These are phyloP conservation scores for Pyrenula massariospora DNA, from an alignment of 495 filamentous ascomycete genomes.

Conservation along the genomic window DNA sequence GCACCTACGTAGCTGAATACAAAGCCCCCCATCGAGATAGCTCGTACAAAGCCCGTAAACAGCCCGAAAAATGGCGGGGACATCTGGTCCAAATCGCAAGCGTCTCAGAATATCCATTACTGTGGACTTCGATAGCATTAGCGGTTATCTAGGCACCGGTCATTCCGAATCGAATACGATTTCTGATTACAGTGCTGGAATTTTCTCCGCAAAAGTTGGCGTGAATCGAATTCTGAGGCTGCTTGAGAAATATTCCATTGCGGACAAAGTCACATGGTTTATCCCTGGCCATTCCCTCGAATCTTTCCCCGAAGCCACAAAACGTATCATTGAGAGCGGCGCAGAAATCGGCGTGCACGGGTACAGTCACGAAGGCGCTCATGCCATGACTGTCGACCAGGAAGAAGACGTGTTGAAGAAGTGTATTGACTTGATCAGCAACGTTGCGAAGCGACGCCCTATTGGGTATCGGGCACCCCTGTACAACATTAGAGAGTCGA, in stretches of 20 bases:
- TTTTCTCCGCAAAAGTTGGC: constrained; percentile 48
- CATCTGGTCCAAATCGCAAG: too few relatives aligned
- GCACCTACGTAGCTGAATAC: too few relatives aligned
- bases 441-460: constrained; percentile 39
- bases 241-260: constrained; percentile 39
- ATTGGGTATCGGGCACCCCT: constrained; percentile 45
- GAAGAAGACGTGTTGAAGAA: constrained; percentile 42
- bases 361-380: constrained; percentile 47
- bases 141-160: constrained; percentile 46
- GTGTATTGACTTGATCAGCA: constrained; percentile 33
- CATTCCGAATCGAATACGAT: constrained; percentile 35
- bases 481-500: constrained; percentile 44
- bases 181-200: constrained; percentile 46
- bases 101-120: constrained; percentile 38
- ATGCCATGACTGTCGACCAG: constrained; percentile 43
- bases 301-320: constrained; percentile 42
- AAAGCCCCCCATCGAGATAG: too few relatives aligned
- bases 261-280: constrained; percentile 48
- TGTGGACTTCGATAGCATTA: constrained; percentile 50
- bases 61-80: too few relatives aligned
- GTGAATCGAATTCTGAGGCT: constrained; percentile 47
- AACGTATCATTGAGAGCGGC: constrained; percentile 40
- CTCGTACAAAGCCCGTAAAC: too few relatives aligned
- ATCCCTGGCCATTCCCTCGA: constrained; percentile 53
- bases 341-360: constrained; percentile 51